phyloP scores from a whole-genome alignment of 2,329 filamentous ascomycete genomes.

The Trichoderma gracile region DNA sequence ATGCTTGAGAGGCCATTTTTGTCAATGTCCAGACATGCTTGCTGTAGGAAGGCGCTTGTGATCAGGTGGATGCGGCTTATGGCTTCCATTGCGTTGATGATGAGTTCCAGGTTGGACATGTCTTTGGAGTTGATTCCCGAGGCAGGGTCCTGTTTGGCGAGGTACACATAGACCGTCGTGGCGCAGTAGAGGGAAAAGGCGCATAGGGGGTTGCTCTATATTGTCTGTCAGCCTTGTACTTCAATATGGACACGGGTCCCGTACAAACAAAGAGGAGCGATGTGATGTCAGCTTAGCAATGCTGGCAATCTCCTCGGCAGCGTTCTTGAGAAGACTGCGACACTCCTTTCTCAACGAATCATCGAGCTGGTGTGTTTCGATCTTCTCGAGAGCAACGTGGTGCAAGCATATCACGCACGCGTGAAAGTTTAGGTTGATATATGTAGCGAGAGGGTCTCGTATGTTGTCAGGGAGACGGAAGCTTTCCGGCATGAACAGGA shows the following conservation, averaged over 20 bases:
- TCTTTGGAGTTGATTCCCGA: slow-evolving; percentile 55
- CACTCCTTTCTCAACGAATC: slow-evolving; percentile 67
- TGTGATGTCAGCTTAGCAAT: slow-evolving; percentile 80
- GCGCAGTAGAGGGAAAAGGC: slow-evolving; percentile 85
- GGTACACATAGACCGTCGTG: slow-evolving; percentile 78
- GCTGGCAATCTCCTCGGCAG: slow-evolving; percentile 80
- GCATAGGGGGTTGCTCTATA: slow-evolving; percentile 40
- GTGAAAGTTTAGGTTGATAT: slow-evolving; percentile 86
- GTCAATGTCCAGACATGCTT: slow-evolving; percentile 78
- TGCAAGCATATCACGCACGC: slow-evolving; percentile 86
- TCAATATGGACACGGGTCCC: slow-evolving; percentile 34
- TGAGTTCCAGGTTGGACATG: slow-evolving; percentile 64
- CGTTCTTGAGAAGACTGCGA: slow-evolving; percentile 71
- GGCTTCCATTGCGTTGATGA: slow-evolving; percentile 77
- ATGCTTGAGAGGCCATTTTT: slow-evolving; percentile 44
- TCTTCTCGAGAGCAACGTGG: slow-evolving; percentile 82
- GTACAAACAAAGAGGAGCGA: slow-evolving; percentile 65
- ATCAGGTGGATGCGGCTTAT: slow-evolving; percentile 73
- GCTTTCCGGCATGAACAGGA: slow-evolving; percentile 74
- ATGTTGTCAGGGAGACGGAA: slow-evolving; percentile 71
- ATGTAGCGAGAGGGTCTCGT: slow-evolving; percentile 71
- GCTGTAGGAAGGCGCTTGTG: slow-evolving; percentile 80
- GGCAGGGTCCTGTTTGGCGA: slow-evolving; percentile 66
- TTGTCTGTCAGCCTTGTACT: background rate
- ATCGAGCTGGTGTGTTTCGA: slow-evolving; percentile 68